These are phyloP conservation scores for Chaetomium strumarium DNA, from an alignment of 2,329 filamentous ascomycete species.

Conservation along the genomic window DNA sequence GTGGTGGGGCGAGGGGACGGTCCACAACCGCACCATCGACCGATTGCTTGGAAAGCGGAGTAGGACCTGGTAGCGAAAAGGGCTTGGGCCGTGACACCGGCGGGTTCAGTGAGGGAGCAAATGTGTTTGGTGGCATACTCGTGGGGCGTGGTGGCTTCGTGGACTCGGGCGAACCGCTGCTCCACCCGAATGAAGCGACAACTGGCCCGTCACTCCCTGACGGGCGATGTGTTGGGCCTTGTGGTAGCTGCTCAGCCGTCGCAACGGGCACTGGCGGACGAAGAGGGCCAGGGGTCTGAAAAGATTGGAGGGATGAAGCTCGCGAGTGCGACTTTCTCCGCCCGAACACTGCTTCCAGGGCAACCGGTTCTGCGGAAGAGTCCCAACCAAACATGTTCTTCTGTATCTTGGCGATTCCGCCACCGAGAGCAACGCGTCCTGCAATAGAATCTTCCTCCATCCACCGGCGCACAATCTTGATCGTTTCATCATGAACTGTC, in stretches of 20 bases:
- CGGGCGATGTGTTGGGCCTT: constrained; percentile 14
- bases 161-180: constrained; percentile 10
- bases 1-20: background rate
- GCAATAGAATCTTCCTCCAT: constrained; percentile 59
- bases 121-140: background rate
- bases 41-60: background rate
- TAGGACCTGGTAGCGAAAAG: background rate
- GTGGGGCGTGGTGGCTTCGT: background rate
- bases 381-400: constrained; percentile 58
- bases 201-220: constrained; percentile 15
- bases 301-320: constrained; percentile 24
- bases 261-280: background rate
- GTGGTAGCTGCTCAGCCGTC: background rate
- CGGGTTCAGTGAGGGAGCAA: background rate
- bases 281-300: background rate
- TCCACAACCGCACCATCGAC: no score
- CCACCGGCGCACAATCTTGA: constrained; percentile 58
- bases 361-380: constrained; percentile 43
- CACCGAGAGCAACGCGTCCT: constrained; percentile 43
- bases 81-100: background rate
- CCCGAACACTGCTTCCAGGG: constrained; percentile 42
- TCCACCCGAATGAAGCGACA: constrained; percentile 25
- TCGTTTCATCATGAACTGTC: constrained; percentile 45
- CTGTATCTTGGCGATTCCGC: constrained; percentile 38
- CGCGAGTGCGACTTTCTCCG: constrained; percentile 30